Percentiles rank a stretch among this genome's conserved stretches.
phyloP scores from a whole-genome alignment of 148 eudicot genomes.

The Amaranthus palmeri region DNA sequence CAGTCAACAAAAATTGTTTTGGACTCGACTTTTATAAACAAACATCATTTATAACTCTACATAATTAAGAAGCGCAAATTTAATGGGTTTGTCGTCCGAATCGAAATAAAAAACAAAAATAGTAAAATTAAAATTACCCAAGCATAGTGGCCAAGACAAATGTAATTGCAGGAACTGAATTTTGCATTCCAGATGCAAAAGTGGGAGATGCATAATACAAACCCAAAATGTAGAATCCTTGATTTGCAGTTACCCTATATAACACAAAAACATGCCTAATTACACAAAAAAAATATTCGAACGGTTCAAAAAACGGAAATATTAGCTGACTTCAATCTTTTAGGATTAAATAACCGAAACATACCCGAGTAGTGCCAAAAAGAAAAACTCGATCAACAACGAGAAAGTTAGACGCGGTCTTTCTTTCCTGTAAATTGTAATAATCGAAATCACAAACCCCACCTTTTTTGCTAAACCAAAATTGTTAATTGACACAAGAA shows the following conservation, averaged over 20 bases:
- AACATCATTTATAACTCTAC: too few relatives aligned
- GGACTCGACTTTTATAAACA: too few relatives aligned
- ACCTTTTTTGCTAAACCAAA: too few relatives aligned
- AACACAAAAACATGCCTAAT: background rate
- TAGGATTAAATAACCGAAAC: background rate
- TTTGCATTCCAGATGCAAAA: slow-evolving; percentile 82
- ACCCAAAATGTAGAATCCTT: slow-evolving; percentile 74
- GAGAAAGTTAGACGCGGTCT: slow-evolving; percentile 72
- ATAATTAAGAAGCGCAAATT: too few relatives aligned
- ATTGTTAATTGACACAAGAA: background rate
- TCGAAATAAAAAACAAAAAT: too few relatives aligned
- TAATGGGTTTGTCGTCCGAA: too few relatives aligned
- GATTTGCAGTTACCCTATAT: slow-evolving; percentile 75
- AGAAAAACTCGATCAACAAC: slow-evolving; percentile 60
- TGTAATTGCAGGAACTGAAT: slow-evolving; percentile 81
- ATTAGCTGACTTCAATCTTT: too few relatives aligned
- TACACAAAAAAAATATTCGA: background rate
- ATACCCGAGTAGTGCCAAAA: slow-evolving; percentile 74
- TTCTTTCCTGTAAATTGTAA: slow-evolving; percentile 55
- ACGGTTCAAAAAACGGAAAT: too few relatives aligned
- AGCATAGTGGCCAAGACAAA: slow-evolving; percentile 57
- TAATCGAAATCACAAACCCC: background rate
- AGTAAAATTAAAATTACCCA: slow-evolving; percentile 35
- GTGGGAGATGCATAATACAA: slow-evolving; percentile 73
- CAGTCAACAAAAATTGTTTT: too few relatives aligned